A percentile compares a stretch with the other conserved stretches of the same genome.
These are phyloP conservation scores for Naganishia vaughanmartiniae DNA, from an alignment of 768 basidiomycete genomes.

Conservation along the genomic window DNA sequence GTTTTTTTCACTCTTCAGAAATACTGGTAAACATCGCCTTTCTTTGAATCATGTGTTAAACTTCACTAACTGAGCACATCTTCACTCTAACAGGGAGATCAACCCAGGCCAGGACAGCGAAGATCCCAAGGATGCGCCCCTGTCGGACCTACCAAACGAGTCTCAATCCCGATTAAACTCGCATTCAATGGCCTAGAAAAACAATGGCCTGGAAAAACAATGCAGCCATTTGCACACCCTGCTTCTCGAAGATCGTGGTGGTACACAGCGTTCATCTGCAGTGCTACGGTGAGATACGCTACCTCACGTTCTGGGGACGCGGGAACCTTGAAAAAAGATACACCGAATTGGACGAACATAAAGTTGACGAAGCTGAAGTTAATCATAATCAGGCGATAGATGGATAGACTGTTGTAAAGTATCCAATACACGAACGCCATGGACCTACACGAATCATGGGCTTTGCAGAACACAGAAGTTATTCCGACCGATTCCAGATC, in stretches of 20 bases:
- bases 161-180: conserved; percentile 3
- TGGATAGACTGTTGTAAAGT: background rate
- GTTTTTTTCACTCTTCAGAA: background rate
- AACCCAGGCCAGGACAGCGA: conserved; percentile 58
- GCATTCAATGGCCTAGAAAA: conserved; percentile 13
- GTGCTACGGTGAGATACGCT: background rate
- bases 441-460: too few species aligned
- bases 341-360: background rate
- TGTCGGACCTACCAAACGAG: conserved; percentile 30
- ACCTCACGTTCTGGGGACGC: background rate
- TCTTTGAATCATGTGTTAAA: background rate
- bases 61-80: background rate
- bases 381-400: background rate
- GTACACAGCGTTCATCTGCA: background rate
- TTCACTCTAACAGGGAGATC: conserved; percentile 58
- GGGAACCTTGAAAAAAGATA: background rate
- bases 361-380: background rate
- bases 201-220: background rate
- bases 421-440: background rate
- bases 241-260: background rate
- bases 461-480: too few species aligned
- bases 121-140: conserved; percentile 55
- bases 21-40: background rate
- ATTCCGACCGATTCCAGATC: too few species aligned
- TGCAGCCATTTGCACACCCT: background rate